phyloP scores from a whole-genome alignment of 2,329 filamentous ascomycete species.

The Fusarium keratoplasticum region DNA sequence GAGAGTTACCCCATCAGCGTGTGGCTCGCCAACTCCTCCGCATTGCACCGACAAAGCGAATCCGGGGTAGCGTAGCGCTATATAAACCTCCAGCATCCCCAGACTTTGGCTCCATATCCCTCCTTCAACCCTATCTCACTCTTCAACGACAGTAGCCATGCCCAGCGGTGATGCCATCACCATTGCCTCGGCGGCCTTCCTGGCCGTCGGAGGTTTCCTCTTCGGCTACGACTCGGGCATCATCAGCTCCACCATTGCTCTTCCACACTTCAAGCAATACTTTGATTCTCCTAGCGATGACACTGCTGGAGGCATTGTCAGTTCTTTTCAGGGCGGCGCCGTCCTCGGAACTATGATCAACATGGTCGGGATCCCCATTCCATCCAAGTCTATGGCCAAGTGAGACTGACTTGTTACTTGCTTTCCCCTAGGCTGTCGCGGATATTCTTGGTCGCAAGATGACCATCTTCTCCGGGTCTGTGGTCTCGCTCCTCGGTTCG shows the following conservation, averaged over 20 bases:
- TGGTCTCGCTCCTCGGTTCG: constrained; percentile 46
- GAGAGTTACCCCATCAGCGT: not conserved
- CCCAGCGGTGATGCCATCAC: constrained; percentile 20
- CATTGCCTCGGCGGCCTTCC: constrained; percentile 41
- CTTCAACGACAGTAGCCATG: constrained; percentile 8
- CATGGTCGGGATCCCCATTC: constrained; percentile 29
- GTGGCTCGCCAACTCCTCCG: not conserved
- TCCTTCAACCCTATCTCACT: not conserved
- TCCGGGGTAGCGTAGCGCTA: not conserved
- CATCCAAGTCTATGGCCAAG: not conserved
- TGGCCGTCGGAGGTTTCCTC: constrained; percentile 45
- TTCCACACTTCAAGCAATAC: constrained; percentile 52
- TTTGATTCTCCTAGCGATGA: constrained; percentile 52
- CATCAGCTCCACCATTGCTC: constrained; percentile 50
- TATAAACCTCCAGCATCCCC: constrained; percentile 8
- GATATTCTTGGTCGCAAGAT: constrained; percentile 46
- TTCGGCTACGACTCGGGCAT: constrained; percentile 63
- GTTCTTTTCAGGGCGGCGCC: constrained; percentile 44
- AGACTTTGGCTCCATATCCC: not conserved
- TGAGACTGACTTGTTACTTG: not conserved
- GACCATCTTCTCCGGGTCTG: constrained; percentile 45
- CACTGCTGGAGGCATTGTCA: constrained; percentile 41
- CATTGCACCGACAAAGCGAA: not conserved
- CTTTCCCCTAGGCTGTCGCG: constrained; percentile 38
- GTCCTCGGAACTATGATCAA: constrained; percentile 44